phyloP scores from a whole-genome alignment of 257 asterid genomes.

The Hygrophila difformis region DNA sequence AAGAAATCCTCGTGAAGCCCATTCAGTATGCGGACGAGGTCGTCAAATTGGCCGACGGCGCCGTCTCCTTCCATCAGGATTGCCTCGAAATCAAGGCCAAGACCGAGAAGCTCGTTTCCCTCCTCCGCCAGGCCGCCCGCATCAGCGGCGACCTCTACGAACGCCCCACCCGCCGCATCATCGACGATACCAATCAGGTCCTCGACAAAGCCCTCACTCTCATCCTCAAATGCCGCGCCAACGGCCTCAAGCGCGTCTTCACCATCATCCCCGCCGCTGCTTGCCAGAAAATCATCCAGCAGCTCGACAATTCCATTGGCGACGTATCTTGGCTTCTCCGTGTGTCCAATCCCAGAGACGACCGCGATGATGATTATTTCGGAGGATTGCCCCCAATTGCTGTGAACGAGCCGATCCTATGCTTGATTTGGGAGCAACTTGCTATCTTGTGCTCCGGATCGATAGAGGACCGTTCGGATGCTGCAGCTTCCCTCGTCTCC shows the following conservation, averaged over 20 bases:
- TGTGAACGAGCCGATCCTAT: no score
- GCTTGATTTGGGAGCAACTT: constrained; percentile 74
- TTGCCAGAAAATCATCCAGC: constrained; percentile 40
- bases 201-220: constrained; percentile 48
- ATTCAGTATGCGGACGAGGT: no score
- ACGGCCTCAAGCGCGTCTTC: constrained; percentile 44
- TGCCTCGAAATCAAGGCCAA: no score
- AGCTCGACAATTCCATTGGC: no score
- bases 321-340: no score
- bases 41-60: no score
- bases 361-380: constrained; percentile 49
- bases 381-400: constrained; percentile 82
- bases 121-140: constrained; percentile 4
- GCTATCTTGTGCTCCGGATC: constrained; percentile 49
- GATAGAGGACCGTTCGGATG: constrained; percentile 49
- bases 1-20: constrained; percentile 6
- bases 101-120: constrained; percentile 5
- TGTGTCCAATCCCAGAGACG: no score
- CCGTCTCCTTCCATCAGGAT: no score
- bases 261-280: constrained; percentile 57
- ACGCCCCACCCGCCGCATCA: no score
- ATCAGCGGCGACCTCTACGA: constrained; percentile 8
- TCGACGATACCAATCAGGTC: no score
- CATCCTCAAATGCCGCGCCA: no score
- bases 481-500: no score